Conservation (phyloP, 768 basidiomycete species). For the Macrolepiota dolichaula region DNA sequence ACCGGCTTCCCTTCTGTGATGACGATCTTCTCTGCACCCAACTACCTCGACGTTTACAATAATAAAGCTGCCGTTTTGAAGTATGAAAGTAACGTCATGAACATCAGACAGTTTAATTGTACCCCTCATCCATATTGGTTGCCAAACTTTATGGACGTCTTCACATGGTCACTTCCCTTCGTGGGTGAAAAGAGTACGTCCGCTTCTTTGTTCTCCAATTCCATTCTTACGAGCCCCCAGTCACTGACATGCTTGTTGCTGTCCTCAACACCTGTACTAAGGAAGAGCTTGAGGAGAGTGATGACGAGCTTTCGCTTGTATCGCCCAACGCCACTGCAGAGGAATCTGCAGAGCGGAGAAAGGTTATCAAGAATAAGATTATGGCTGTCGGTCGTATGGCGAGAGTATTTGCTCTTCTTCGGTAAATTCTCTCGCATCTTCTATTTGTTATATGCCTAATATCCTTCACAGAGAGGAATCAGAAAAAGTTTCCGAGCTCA, state of each 20-base stretch:
- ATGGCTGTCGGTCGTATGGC: constrained; percentile 97
- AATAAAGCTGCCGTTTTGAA: constrained; percentile 99
- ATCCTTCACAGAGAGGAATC: constrained; percentile 78
- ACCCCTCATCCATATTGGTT: constrained; percentile 97
- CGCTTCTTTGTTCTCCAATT: neutral
- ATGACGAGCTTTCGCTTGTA: constrained; percentile 46
- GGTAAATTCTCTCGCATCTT: constrained; percentile 46
- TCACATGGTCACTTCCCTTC: constrained; percentile 98
- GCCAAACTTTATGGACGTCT: constrained; percentile 99
- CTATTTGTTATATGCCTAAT: neutral
- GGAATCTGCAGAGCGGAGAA: constrained; percentile 71
- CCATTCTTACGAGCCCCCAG: constrained; percentile 35
- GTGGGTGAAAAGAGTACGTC: constrained; percentile 94
- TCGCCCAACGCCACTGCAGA: constrained; percentile 38
- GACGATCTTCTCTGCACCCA: constrained; percentile 99
- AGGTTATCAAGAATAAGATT: constrained; percentile 97
- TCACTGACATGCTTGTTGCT: constrained; percentile 98
- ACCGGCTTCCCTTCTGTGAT: constrained; percentile 99
- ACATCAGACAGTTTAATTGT: constrained; percentile 97
- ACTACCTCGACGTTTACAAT: constrained; percentile 98
- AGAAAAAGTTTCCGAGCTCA: constrained; percentile 95
- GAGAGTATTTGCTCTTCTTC: constrained; percentile 90
- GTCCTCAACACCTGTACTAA: constrained; percentile 94
- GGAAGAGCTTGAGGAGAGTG: constrained; percentile 90
- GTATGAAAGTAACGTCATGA: constrained; percentile 99